Evolutionary conservation across 768 basidiomycete species (phyloP), one percentile per base, ranked within the genome.

Genomic region (Pluteus cervinus): DNA sequence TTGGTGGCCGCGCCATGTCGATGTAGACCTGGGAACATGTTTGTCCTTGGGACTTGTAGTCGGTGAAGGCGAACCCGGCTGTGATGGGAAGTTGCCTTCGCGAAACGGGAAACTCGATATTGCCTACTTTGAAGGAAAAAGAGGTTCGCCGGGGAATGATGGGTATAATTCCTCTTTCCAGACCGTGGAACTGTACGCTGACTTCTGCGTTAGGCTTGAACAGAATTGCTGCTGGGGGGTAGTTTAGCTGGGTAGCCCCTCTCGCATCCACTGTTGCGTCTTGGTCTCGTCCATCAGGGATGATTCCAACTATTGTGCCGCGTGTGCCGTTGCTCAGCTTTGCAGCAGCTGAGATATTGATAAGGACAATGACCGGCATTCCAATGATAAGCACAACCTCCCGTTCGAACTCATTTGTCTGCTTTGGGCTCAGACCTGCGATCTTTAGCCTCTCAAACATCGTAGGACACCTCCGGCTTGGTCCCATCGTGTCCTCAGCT

Each of bases 41-140:
- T 39, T 67, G 64, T 0, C 68, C 68, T 41, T 69, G 67, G 0
- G 57, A 42, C 32, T 58, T 53, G 44, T 64, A 68, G 42, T 69
- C 65, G 0, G 63, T 68, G 43, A 69, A 68, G 0, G 62, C 61
- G 35, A 65, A 68, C n/a, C 49, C 63, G 0, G 49, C 37, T 0
- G 56, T 62, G 1, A 71, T 35, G 0, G 63, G 45, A 9, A 55
- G 45, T 39, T 68, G 63, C 2, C 34, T 9, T 5, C 58, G 33
- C 4, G 9, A 42, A 0, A 62, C 45, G 0, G 38, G 49, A 12
- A 28, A 31, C 36, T 42, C 40, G 12, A 17, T 17, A 15, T 29
- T 18, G 4, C 32, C n/a, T 30, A 18, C 7, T 5, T 29, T 29
- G 5, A 49, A 44, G 0, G 17, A 16, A 28, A 54, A 47, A 0